phyloP scores from a whole-genome alignment of 306 rosid genomes.

The Inga laurina region DNA sequence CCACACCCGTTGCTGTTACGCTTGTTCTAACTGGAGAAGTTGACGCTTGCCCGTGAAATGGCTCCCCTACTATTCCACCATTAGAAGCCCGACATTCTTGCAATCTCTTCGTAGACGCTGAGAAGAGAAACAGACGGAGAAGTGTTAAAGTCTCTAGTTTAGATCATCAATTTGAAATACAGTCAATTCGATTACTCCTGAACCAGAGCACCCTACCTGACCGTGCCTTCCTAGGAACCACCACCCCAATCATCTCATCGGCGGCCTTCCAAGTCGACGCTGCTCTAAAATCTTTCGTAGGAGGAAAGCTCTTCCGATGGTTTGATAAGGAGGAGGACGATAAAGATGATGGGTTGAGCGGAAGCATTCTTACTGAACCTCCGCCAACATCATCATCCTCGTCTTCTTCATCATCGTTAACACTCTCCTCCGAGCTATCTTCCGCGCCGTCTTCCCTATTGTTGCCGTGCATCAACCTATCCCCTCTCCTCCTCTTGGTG shows the following conservation, averaged over 20 bases:
- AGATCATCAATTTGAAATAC: constrained; percentile 47
- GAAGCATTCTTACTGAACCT: constrained; percentile 82
- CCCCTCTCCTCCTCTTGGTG: constrained; percentile 78
- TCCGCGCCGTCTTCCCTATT: constrained; percentile 49
- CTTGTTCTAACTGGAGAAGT: constrained; percentile 82
- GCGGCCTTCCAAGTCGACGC: constrained; percentile 83
- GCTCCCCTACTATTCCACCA: constrained; percentile 58
- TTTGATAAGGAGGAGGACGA: constrained; percentile 40
- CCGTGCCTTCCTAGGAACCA: constrained; percentile 94
- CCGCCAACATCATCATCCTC: constrained; percentile 57
- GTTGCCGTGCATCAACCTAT: constrained; percentile 74
- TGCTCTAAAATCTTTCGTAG: constrained; percentile 70
- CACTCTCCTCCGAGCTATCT: constrained; percentile 88
- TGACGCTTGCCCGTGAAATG: constrained; percentile 68
- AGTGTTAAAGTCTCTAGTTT: constrained; percentile 14
- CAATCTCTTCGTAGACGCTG: constrained; percentile 92
- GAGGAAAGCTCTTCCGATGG: constrained; percentile 86
- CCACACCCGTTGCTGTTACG: constrained; percentile 29
- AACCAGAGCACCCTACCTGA: constrained; percentile 62
- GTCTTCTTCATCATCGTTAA: constrained; percentile 80
- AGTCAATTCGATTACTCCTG: constrained; percentile 34
- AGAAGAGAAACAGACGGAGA: constrained; percentile 18
- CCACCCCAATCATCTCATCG: constrained; percentile 96
- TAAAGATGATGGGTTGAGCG: constrained; percentile 61
- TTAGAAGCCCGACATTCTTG: constrained; percentile 85